phyloP scores from a whole-genome alignment of 352 stramenopile genomes.

The Pythium sukuiense region DNA sequence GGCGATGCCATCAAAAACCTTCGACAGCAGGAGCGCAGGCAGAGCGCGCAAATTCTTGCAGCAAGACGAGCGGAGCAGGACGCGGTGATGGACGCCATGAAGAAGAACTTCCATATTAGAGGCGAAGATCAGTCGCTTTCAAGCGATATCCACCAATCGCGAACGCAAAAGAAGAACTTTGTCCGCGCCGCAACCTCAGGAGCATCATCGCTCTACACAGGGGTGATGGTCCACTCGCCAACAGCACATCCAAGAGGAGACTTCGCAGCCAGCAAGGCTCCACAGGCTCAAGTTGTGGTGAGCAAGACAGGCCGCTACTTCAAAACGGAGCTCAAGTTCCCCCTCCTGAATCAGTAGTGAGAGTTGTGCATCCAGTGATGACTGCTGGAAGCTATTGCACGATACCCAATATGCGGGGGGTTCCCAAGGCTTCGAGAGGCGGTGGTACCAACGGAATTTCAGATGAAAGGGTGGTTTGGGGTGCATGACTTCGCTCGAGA shows the following conservation, averaged over 20 bases:
- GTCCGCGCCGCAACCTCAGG: slow-evolving; percentile 4
- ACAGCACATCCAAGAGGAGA: background rate
- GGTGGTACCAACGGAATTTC: no score
- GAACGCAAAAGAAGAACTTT: slow-evolving; percentile 24
- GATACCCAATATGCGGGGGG: no score
- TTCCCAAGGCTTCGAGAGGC: no score
- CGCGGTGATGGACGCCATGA: background rate
- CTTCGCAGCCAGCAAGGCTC: background rate
- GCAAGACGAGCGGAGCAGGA: slow-evolving; percentile 4
- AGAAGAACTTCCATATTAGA: slow-evolving; percentile 11
- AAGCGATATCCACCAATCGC: slow-evolving; percentile 19
- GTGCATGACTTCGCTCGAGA: background rate
- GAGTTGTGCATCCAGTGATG: background rate
- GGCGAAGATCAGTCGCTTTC: slow-evolving; percentile 15
- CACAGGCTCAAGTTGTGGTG: slow-evolving; percentile 13
- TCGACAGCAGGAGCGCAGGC: slow-evolving; percentile 16
- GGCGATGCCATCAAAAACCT: slow-evolving; percentile 22
- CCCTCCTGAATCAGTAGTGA: slow-evolving; percentile 12
- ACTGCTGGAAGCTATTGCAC: background rate
- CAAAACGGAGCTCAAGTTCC: slow-evolving; percentile 30
- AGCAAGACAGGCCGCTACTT: slow-evolving; percentile 23
- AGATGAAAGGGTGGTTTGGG: background rate
- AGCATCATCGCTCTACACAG: slow-evolving; percentile 19
- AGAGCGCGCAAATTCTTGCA: slow-evolving; percentile 17
- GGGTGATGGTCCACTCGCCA: slow-evolving; percentile 13